These are phyloP conservation scores for Trichosporon inkin DNA, from an alignment of 1,284 basidiomycete species.

Conservation along the genomic window DNA sequence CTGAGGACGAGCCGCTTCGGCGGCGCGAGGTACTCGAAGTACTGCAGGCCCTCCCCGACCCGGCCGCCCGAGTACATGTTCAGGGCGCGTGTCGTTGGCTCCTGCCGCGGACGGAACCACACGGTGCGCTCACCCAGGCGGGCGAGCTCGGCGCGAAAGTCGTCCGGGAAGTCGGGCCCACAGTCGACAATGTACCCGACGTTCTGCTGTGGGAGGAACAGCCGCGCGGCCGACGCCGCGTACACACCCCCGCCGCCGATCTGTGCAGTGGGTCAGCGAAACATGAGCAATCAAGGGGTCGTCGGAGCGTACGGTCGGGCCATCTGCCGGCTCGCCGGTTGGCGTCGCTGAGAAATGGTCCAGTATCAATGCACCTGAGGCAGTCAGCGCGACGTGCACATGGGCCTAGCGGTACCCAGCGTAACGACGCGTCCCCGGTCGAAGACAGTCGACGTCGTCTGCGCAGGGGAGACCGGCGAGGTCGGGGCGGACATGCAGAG, in stretches of 20 bases:
- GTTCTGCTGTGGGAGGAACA: conserved; percentile 45
- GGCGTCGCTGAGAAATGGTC: conserved; percentile 65
- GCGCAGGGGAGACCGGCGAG: not conserved
- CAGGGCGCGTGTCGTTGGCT: conserved; percentile 66
- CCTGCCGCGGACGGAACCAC: conserved; percentile 62
- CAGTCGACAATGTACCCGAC: conserved; percentile 80
- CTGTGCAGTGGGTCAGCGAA: conserved; percentile 49
- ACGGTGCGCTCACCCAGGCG: conserved; percentile 73
- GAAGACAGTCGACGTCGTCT: not conserved
- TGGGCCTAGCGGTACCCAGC: conserved; percentile 8
- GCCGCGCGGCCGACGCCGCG: conserved; percentile 38
- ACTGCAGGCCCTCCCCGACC: conserved; percentile 51
- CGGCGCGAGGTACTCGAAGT: conserved; percentile 76
- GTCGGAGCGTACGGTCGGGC: not conserved
- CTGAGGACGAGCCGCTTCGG: conserved; percentile 65
- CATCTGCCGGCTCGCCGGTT: not conserved
- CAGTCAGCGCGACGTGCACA: not conserved
- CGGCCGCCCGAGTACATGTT: conserved; percentile 72
- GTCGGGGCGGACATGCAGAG: conserved; percentile 1
- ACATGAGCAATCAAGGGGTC: not conserved
- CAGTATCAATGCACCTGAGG: conserved; percentile 81
- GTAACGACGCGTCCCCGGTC: conserved; percentile 20
- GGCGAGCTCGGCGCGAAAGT: conserved; percentile 59
- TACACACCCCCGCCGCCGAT: conserved; percentile 86
- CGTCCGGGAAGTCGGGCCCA: conserved; percentile 69